phyloP scores from a whole-genome alignment of 2,329 filamentous ascomycete species.

The Pestalotiopsis sp. region DNA sequence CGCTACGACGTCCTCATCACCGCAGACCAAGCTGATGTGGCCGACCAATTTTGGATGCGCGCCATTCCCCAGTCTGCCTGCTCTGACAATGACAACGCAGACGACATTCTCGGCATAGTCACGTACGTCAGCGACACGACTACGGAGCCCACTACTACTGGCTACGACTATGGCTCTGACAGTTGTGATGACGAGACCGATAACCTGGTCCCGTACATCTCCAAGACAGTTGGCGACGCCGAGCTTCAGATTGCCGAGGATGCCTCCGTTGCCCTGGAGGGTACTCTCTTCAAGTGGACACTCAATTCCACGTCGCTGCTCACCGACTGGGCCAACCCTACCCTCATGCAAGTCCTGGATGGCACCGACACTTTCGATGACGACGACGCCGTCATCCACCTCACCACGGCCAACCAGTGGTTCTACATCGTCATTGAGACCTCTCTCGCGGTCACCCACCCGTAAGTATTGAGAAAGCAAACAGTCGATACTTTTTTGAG shows the following conservation, averaged over 20 bases:
- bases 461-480: neutral
- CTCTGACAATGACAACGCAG: conserved; percentile 23
- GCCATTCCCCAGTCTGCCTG: conserved; percentile 39
- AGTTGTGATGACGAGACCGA: conserved; percentile 34
- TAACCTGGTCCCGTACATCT: conserved; percentile 36
- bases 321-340: conserved; percentile 49
- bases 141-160: conserved; percentile 16
- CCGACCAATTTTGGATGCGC: conserved; percentile 46
- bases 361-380: conserved; percentile 22
- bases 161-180: conserved; percentile 16
- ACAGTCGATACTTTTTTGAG: too few species aligned
- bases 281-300: conserved; percentile 45
- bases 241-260: conserved; percentile 23
- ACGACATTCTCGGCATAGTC: conserved; percentile 25
- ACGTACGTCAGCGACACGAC: conserved; percentile 34
- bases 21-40: conserved; percentile 14
- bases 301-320: conserved; percentile 48
- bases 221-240: conserved; percentile 30
- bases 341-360: conserved; percentile 35
- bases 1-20: conserved; percentile 17
- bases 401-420: conserved; percentile 31
- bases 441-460: conserved; percentile 14
- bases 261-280: neutral
- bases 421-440: conserved; percentile 34
- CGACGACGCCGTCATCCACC: conserved; percentile 29